Evolutionary conservation across 1,139 yeast genomes (phyloP), one percentile per base, ranked within the genome.

Genomic region (Geotrichum histeridarum): DNA sequence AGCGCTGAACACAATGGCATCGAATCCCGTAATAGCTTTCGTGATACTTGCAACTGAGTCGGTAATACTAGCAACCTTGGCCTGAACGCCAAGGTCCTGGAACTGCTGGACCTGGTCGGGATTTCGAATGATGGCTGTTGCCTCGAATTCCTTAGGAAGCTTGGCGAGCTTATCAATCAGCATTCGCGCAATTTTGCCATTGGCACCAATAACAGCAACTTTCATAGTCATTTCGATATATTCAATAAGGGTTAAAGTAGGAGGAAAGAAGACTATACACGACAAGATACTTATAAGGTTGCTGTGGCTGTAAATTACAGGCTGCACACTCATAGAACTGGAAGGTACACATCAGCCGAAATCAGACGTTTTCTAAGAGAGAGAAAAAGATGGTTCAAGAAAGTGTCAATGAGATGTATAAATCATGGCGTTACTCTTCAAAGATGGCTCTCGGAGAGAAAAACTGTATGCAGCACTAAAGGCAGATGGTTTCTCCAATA

Each of bases 1-100:
- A 1, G 84, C 87, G 46, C 79, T 72, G 69, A 82, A 80, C 0
- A 83, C 80, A 6, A 83, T 80, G 6, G 81, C 82, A 62, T 80
- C 82, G 46, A 72, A 76, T 2, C 82, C 84, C 42, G 67, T 65
- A 36, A 83, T 66, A 0, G 69, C 69, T 0, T 65, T 57, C 0
- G 75, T 66, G 27, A 83, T 64, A 1, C 76, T 71, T 2, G 74
- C 68, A 11, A 67, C 69, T 2, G 53, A 27, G 32, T 43, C 55
- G 14, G 73, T 70, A 32, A 77, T 63, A 42, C 74, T 75, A 47
- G 65, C 68, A 38, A 82, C 70, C 4, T 69, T 63, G 11, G 79
- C 69, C 22, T 72, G 67, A 18, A 76, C 64, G 1, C 77, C 76
- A 39, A 68, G 68, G 42, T 62, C 61, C 37, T 53, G 65, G 57